Conservation (phyloP, 306 rosid genomes). For the Neltuma alba region DNA sequence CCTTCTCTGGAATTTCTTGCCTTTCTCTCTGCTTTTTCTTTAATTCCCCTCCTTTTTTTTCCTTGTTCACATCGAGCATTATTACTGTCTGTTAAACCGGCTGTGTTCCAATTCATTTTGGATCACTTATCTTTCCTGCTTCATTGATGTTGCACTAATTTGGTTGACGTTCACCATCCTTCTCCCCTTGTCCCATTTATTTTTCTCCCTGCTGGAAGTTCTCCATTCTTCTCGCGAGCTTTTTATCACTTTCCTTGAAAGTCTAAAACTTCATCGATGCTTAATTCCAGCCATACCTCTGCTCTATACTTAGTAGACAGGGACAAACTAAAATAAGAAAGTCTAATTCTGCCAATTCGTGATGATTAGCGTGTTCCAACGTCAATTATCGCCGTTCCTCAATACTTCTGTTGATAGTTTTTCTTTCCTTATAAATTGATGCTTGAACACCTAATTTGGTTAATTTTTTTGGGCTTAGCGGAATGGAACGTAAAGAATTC, state of each 20-base stretch:
- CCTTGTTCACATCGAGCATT: neutral
- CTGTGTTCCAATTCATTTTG: neutral
- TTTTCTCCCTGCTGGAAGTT: too few species aligned
- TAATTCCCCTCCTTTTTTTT: neutral
- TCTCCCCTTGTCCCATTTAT: too few species aligned
- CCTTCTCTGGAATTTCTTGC: neutral
- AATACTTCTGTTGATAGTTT: neutral
- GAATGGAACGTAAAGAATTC: neutral
- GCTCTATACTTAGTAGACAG: neutral
- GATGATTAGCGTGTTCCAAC: neutral
- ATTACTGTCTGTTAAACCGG: neutral
- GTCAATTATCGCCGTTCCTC: neutral
- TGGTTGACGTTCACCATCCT: neutral
- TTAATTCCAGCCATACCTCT: neutral
- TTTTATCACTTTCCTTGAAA: neutral
- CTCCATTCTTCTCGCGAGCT: neutral
- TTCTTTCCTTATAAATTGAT: neutral
- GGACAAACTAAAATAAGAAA: neutral
- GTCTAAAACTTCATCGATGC: neutral
- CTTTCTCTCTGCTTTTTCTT: neutral
- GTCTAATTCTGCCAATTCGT: neutral
- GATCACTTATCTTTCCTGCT: neutral
- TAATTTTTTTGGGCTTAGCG: neutral
- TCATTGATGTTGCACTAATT: neutral
- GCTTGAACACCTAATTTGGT: neutral